phyloP scores from a whole-genome alignment of 345 rosid species.

The Aegle marmelos region DNA sequence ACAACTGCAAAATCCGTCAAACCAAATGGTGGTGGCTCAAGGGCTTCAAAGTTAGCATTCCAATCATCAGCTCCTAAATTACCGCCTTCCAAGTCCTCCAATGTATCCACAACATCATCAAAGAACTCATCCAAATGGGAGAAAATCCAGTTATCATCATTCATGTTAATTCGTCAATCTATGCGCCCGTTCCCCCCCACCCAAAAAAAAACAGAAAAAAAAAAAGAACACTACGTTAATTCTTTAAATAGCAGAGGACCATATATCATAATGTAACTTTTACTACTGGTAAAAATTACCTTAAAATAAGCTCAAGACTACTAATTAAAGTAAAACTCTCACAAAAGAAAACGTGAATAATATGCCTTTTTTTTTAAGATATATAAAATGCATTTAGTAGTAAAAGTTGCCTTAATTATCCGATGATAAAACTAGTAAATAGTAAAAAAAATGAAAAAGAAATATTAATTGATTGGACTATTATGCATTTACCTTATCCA shows the following conservation, averaged over 20 bases:
- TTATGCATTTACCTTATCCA: slow-evolving; percentile 11
- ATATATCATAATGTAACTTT: not conserved
- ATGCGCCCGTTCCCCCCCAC: not conserved
- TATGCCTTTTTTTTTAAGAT: no score
- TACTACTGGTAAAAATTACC: not conserved
- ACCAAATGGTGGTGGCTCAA: slow-evolving; percentile 69
- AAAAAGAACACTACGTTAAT: not conserved
- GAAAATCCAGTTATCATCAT: slow-evolving; percentile 42
- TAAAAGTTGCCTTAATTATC: not conserved
- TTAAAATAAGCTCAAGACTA: not conserved
- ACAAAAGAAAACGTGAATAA: no score
- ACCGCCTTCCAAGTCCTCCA: slow-evolving; percentile 53
- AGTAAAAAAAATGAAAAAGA: not conserved
- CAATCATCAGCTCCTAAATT: slow-evolving; percentile 47
- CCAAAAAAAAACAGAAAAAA: not conserved
- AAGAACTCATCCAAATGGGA: slow-evolving; percentile 48
- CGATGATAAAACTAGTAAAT: not conserved
- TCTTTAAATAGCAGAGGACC: not conserved
- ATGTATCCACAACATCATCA: slow-evolving; percentile 53
- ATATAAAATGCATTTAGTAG: not conserved
- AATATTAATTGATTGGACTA: not conserved
- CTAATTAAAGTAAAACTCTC: not conserved
- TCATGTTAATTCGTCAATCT: slow-evolving; percentile 28
- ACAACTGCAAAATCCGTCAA: slow-evolving; percentile 40
- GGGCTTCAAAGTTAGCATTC: slow-evolving; percentile 55